Evolutionary conservation across 495 filamentous ascomycete genomes (phyloP), one percentile per base, ranked within the genome.

Genomic region (Coniosporium apollinis): DNA sequence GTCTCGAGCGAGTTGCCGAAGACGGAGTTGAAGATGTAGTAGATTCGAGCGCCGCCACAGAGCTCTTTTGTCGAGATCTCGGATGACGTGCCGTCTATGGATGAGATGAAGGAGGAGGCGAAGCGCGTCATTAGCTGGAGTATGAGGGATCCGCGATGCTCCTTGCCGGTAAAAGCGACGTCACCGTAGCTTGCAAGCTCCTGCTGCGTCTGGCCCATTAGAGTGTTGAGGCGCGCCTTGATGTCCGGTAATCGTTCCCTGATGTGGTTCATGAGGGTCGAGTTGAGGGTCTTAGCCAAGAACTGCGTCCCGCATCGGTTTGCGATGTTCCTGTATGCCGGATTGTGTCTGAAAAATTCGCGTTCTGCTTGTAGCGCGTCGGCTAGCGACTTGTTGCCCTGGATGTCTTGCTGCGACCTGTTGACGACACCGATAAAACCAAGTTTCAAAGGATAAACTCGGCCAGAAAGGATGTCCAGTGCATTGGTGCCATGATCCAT

Each of bases 401-500:
- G 89, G 32, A 99, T 99, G 58, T 99, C 89, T 54, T 96, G 89
- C 58, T 99, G 89, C 7, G 87, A 94, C 30, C 89, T 74, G 55
- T 99, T 99, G 43, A 99, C 91, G 5, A 96, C 85, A 24, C 91
- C 89, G 40, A 99, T 96, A 54, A 96, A 99, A 8, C 89, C 89
- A 28, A 99, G 68, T 57, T 99, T 99, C 38, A 99, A 55, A 10
- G 89, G 89, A 55, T 99, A 99, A 3, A 99, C 89, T 16, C 89
- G 74, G 0, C 89, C 89, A 8, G 85, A 91, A 22, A 99, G 69
- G 42, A 99, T 96, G 47, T 99, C 89, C 42, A 99, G 64, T 2
- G 89, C 91, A 52, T 99, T 99, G 33, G 89, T 99, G 28, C 89
- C 89, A 52, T 99, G 89, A 50, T 99, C 89, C 89, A 99, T 99